Percentiles rank a stretch among this genome's conserved stretches.
Conservation (phyloP, 352 stramenopile genomes). For the Elongisporangium anandrum region DNA sequence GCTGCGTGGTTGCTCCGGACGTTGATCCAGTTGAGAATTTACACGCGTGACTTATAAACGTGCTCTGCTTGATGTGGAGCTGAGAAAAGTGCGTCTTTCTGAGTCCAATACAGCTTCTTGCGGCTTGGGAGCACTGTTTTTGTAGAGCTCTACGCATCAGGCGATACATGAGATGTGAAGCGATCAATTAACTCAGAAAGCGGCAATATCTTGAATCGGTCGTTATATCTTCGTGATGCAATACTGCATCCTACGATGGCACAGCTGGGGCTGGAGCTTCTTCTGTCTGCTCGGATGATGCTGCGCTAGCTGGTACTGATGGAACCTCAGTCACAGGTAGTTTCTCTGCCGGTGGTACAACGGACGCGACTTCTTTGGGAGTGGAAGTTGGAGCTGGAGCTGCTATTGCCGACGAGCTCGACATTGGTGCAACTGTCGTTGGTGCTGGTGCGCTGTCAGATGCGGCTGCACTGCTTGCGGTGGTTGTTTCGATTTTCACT, state of each 20-base stretch:
- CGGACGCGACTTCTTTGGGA: neutral
- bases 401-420: neutral
- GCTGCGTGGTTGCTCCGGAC: no score
- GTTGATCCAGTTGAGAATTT: no score
- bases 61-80: neutral
- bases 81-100: neutral
- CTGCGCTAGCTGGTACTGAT: neutral
- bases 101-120: neutral
- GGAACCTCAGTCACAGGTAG: neutral
- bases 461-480: conserved; percentile 2
- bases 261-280: neutral
- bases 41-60: neutral
- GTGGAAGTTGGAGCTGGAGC: no score
- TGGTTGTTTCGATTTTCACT: conserved; percentile 2
- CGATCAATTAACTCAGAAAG: neutral
- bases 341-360: neutral
- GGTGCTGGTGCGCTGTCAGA: conserved; percentile 3
- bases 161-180: neutral
- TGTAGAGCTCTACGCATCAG: neutral
- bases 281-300: neutral
- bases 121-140: neutral
- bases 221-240: neutral
- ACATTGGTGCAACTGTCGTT: conserved; percentile 1
- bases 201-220: neutral
- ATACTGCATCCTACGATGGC: neutral